phyloP scores from a whole-genome alignment of 1,284 basidiomycete species.

The Vanrija sp. region DNA sequence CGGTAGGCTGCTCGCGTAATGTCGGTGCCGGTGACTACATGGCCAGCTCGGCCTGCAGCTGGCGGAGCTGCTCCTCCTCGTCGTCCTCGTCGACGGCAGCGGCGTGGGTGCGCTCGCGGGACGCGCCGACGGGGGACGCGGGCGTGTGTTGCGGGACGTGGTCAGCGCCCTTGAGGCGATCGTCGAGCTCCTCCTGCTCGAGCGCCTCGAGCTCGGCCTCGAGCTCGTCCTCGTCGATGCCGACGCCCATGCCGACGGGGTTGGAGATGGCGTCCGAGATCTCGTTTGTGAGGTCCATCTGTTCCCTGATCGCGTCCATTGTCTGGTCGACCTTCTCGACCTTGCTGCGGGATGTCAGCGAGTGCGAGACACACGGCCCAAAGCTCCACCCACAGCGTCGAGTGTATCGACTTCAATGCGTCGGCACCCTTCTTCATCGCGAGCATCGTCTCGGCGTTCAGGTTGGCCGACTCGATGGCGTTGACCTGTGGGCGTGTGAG shows the following conservation, averaged over 20 bases:
- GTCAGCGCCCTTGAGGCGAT: constrained; percentile 81
- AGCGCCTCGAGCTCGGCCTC: constrained; percentile 80
- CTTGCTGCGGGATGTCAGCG: constrained; percentile 59
- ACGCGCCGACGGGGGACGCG: constrained; percentile 56
- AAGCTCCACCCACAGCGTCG: neutral
- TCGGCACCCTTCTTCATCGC: constrained; percentile 96
- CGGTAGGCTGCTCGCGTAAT: no score
- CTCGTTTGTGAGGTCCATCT: constrained; percentile 91
- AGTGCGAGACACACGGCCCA: no score
- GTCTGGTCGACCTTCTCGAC: constrained; percentile 88
- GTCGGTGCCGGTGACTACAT: constrained; percentile 55
- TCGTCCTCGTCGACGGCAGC: constrained; percentile 66
- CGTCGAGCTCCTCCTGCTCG: constrained; percentile 88
- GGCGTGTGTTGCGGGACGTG: constrained; percentile 85
- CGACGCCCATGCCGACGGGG: constrained; percentile 62
- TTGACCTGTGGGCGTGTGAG: constrained; percentile 58
- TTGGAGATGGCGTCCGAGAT: constrained; percentile 91
- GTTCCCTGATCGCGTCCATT: constrained; percentile 87
- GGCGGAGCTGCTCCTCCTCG: constrained; percentile 86
- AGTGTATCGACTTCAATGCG: constrained; percentile 88
- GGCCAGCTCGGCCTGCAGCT: constrained; percentile 85
- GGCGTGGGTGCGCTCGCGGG: constrained; percentile 20
- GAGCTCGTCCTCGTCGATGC: constrained; percentile 80
- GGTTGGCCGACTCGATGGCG: constrained; percentile 94
- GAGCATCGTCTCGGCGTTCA: constrained; percentile 96